Evolutionary conservation across 768 basidiomycete species (phyloP), one percentile per base, ranked within the genome.

Genomic region (Grammothele lineata): DNA sequence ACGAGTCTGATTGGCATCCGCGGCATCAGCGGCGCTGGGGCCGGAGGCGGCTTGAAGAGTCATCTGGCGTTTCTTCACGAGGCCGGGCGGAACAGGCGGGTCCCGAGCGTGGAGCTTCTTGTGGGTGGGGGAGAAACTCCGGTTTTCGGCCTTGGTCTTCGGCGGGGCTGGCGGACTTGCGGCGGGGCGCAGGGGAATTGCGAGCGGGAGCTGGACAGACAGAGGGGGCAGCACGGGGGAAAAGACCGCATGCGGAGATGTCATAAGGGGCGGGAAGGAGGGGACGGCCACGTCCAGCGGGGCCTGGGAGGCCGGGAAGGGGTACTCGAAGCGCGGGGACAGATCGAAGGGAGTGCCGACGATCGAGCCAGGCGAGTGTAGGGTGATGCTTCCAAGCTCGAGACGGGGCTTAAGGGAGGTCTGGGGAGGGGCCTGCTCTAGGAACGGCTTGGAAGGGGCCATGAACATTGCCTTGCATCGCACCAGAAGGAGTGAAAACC

Each of bases 261-360:
- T 15, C 19, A 32, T 27, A 14, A 25, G 12, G 2, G 45, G 35
- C 9, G 43, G 19, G 37, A 8, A 17, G 19, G 17, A 6, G 37
- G 23, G 22, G 47, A 23, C 6, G 33, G 10, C 19, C 45, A 23
- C 6, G 38, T 33, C 25, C 43, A 48, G 51, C 45, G 41, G 40
- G 35, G 18, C 35, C 35, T 19, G 8, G 12, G 47, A 46, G 27
- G 37, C 10, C 26, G 54, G 62, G 55, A 65, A 65, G 33, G 63
- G 63, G 45, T 65, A 65, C 51, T 65, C 63, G 55, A 65, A 65
- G 42, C 63, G 63, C 14, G 63, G 58, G 24, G 60, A 58, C 43
- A 53, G 51, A 38, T 65, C 63, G 48, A 65, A 60, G n/a, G 63
- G 63, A 1, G 63, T 65, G 40, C 63, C 63, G 33, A 65, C 46